Percentiles rank a stretch among this genome's conserved stretches.
Conservation (phyloP, 140 eudicot genomes). For the Bidens hawaiensis region DNA sequence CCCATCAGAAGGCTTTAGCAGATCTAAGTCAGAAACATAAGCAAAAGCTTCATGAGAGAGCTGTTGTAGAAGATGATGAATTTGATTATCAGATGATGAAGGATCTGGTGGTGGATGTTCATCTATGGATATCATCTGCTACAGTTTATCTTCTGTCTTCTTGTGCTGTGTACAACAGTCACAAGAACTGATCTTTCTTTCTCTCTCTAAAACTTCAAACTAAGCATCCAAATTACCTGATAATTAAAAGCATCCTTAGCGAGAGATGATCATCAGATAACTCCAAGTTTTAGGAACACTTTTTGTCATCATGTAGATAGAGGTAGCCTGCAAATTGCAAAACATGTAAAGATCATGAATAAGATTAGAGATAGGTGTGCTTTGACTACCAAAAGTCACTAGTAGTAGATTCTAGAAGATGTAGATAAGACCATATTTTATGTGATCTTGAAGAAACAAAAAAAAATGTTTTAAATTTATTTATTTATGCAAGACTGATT, state of each 20-base stretch:
- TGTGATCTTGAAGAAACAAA: conserved; percentile 29
- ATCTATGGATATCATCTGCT: conserved; percentile 54
- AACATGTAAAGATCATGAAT: conserved; percentile 23
- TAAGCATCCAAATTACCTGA: conserved; percentile 27
- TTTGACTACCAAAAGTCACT: conserved; percentile 16
- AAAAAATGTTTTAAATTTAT: neutral
- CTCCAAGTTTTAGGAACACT: conserved; percentile 12
- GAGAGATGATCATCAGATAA: conserved; percentile 5
- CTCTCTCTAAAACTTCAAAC: conserved; percentile 21
- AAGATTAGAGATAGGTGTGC: conserved; percentile 29
- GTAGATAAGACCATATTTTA: conserved; percentile 42
- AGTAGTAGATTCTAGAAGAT: conserved; percentile 33
- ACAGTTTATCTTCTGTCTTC: conserved; percentile 34
- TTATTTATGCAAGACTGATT: neutral
- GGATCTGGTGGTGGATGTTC: conserved; percentile 39
- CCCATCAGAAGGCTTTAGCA: conserved; percentile 34
- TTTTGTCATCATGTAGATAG: conserved; percentile 18
- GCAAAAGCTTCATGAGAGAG: conserved; percentile 6
- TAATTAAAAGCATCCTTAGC: conserved; percentile 28
- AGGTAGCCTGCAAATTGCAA: conserved; percentile 22
- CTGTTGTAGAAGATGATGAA: neutral
- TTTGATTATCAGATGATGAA: conserved; percentile 6
- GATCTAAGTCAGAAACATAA: conserved; percentile 29
- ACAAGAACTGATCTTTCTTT: conserved; percentile 35
- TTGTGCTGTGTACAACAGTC: conserved; percentile 54